phyloP scores from a whole-genome alignment of 2,329 filamentous ascomycete species.

The Blumeria graminis region DNA sequence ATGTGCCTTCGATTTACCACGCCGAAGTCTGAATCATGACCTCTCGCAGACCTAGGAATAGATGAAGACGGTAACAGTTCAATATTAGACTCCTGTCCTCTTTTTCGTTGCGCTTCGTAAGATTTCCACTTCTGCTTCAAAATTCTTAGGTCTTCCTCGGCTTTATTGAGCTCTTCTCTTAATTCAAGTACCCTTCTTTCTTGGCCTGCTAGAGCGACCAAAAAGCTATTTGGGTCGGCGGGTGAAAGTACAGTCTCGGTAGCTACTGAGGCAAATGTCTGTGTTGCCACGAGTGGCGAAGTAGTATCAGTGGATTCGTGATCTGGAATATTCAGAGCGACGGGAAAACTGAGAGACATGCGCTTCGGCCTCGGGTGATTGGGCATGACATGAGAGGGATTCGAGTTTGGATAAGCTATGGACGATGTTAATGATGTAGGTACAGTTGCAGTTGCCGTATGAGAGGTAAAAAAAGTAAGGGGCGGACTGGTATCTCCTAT shows the following conservation, averaged over 20 bases:
- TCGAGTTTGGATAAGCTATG: slow-evolving; percentile 9
- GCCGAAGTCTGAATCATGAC: slow-evolving; percentile 8
- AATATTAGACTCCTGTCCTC: slow-evolving; percentile 34
- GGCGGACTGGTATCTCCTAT: slow-evolving; percentile 8
- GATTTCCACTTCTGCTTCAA: slow-evolving; percentile 68
- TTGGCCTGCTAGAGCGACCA: slow-evolving; percentile 77
- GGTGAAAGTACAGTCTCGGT: slow-evolving; percentile 9
- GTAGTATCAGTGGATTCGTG: slow-evolving; percentile 11
- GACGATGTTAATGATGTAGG: slow-evolving; percentile 5
- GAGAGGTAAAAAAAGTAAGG: slow-evolving; percentile 8
- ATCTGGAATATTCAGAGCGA: slow-evolving; percentile 11
- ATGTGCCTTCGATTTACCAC: slow-evolving; percentile 15
- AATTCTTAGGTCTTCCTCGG: slow-evolving; percentile 49
- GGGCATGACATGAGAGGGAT: slow-evolving; percentile 11
- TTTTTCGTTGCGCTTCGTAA: slow-evolving; percentile 55
- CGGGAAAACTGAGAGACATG: slow-evolving; percentile 14
- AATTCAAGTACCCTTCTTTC: slow-evolving; percentile 79
- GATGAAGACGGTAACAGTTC: slow-evolving; percentile 34
- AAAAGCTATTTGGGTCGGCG: slow-evolving; percentile 24
- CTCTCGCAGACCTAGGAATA: slow-evolving; percentile 6
- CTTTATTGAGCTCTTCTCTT: slow-evolving; percentile 64
- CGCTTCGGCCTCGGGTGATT: slow-evolving; percentile 13
- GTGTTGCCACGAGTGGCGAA: slow-evolving; percentile 8
- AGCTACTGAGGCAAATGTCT: too few species aligned
- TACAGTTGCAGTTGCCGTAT: slow-evolving; percentile 8